A percentile compares a stretch with the other conserved stretches of the same genome.
Evolutionary conservation across 2,329 filamentous ascomycete genomes (phyloP).

Genomic region (Diatrype stigma): DNA sequence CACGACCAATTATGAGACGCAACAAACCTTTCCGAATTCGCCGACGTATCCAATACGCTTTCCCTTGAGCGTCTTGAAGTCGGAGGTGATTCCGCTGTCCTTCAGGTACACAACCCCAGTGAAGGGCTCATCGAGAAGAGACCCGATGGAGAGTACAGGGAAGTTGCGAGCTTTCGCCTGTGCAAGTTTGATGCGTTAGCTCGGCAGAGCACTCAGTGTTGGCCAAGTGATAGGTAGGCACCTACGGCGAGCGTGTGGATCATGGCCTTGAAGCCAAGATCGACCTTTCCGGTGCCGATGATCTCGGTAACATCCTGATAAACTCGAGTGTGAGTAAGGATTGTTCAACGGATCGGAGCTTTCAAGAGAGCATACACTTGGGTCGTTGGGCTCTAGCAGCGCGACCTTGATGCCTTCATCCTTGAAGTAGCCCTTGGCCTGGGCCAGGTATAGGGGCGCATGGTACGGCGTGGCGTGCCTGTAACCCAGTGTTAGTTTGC

Average conservation of each 20-base stretch:
- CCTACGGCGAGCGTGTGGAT: slow-evolving; percentile 72
- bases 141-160: slow-evolving; percentile 68
- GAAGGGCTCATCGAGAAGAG: slow-evolving; percentile 74
- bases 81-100: slow-evolving; percentile 66
- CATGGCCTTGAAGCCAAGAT: slow-evolving; percentile 80
- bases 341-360: not conserved
- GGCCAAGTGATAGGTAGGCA: too few relatives aligned
- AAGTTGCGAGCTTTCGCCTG: slow-evolving; percentile 72
- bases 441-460: slow-evolving; percentile 71
- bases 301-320: slow-evolving; percentile 72
- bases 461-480: slow-evolving; percentile 83
- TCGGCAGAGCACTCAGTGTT: too few relatives aligned
- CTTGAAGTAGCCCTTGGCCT: slow-evolving; percentile 70
- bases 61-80: slow-evolving; percentile 71
- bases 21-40: slow-evolving; percentile 63
- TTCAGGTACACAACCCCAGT: slow-evolving; percentile 76
- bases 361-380: slow-evolving; percentile 49
- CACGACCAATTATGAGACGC: not conserved
- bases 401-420: slow-evolving; percentile 75
- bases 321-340: slow-evolving; percentile 9
- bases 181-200: slow-evolving; percentile 1
- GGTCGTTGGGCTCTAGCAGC: slow-evolving; percentile 73
- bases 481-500: slow-evolving; percentile 16
- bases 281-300: slow-evolving; percentile 70
- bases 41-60: slow-evolving; percentile 77